These are phyloP conservation scores for Cyberlindnera mycetangii DNA, from an alignment of 805 yeast genomes.

Conservation along the genomic window DNA sequence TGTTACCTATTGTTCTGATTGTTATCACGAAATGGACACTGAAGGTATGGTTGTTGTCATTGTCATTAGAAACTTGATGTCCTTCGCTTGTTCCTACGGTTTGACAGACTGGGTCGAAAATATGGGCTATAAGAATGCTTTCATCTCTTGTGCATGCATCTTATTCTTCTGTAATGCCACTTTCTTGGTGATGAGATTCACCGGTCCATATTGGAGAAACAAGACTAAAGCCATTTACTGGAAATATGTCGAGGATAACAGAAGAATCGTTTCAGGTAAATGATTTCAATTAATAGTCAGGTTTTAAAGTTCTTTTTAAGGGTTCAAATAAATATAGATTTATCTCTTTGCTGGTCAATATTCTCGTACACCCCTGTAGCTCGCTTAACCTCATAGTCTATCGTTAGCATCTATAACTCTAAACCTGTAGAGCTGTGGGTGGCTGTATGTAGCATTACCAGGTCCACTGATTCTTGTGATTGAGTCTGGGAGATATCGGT, in stretches of 20 bases:
- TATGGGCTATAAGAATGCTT: slow-evolving; percentile 52
- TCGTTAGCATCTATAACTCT: too few relatives aligned
- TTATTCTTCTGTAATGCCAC: slow-evolving; percentile 19
- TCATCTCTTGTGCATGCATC: slow-evolving; percentile 36
- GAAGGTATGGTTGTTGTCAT: slow-evolving; percentile 56
- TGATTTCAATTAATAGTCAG: too few relatives aligned
- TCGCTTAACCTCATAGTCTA: too few relatives aligned
- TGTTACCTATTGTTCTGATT: slow-evolving; percentile 54
- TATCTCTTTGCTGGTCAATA: too few relatives aligned
- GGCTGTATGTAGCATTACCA: too few relatives aligned
- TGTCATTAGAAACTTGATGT: slow-evolving; percentile 53
- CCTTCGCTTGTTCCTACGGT: slow-evolving; percentile 58
- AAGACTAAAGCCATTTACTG: slow-evolving; percentile 23
- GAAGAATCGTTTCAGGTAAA: slow-evolving; percentile 9
- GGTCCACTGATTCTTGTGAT: too few relatives aligned
- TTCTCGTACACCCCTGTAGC: too few relatives aligned
- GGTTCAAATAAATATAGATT: too few relatives aligned
- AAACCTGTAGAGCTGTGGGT: too few relatives aligned
- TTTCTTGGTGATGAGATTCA: slow-evolving; percentile 23
- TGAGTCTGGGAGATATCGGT: too few relatives aligned
- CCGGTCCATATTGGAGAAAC: slow-evolving; percentile 28
- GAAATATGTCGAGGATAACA: slow-evolving; percentile 23
- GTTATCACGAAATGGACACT: slow-evolving; percentile 50
- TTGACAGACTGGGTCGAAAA: slow-evolving; percentile 54
- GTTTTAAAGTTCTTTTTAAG: too few relatives aligned